Percentiles rank a stretch among this genome's conserved stretches.
Conservation (phyloP, 805 yeast species). For the Cyberlindnera xishuangbannaensis region DNA sequence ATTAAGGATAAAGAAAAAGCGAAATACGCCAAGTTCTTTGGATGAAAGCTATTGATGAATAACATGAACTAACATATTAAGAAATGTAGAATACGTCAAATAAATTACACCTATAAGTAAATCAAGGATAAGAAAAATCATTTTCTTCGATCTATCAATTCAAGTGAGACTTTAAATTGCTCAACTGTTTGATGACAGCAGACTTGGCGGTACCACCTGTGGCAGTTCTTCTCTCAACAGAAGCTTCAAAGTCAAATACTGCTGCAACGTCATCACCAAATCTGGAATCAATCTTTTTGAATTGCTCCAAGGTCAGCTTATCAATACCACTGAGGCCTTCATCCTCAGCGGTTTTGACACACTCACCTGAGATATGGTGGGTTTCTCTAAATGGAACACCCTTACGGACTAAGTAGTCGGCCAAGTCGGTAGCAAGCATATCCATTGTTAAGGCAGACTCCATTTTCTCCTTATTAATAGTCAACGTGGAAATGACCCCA, state of each 20-base stretch:
- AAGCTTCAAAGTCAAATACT: slow-evolving; percentile 86
- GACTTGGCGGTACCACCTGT: slow-evolving; percentile 95
- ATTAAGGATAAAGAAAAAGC: slow-evolving; percentile 46
- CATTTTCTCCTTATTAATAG: slow-evolving; percentile 72
- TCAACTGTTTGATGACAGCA: slow-evolving; percentile 77
- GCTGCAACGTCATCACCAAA: slow-evolving; percentile 75
- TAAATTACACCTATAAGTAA: too few species aligned
- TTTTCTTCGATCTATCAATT: too few species aligned
- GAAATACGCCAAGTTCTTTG: slow-evolving; percentile 60
- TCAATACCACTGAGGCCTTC: slow-evolving; percentile 77
- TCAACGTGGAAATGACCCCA: slow-evolving; percentile 88
- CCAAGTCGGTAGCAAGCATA: slow-evolving; percentile 97
- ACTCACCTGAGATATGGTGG: slow-evolving; percentile 97
- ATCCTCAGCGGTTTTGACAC: slow-evolving; percentile 89
- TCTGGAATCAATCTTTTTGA: slow-evolving; percentile 71
- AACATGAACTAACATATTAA: too few species aligned
- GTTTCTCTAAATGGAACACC: slow-evolving; percentile 99
- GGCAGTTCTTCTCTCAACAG: slow-evolving; percentile 95
- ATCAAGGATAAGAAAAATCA: too few species aligned
- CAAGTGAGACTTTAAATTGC: slow-evolving; percentile 27
- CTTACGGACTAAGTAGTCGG: slow-evolving; percentile 93
- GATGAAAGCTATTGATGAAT: too few species aligned
- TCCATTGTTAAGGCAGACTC: slow-evolving; percentile 90
- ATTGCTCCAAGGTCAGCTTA: slow-evolving; percentile 70
- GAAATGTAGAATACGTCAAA: too few species aligned